These are phyloP conservation scores for Fusarium anguioides DNA, from an alignment of 2,329 filamentous ascomycete genomes.

Conservation along the genomic window DNA sequence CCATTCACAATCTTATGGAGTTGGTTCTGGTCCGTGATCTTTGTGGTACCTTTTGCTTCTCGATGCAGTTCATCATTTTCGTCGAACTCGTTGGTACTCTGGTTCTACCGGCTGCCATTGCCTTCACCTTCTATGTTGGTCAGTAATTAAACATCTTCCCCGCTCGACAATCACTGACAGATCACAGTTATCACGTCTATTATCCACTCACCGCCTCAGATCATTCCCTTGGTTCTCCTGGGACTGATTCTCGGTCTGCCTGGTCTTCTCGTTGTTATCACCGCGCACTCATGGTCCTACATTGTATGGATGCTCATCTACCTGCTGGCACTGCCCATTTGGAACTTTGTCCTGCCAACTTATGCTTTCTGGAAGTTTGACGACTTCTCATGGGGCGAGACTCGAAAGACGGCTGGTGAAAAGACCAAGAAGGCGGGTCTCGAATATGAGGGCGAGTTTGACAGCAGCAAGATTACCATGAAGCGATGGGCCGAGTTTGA, in stretches of 20 bases:
- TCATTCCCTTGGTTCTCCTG: constrained; percentile 91
- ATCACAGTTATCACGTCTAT: constrained; percentile 83
- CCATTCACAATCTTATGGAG: constrained; percentile 98
- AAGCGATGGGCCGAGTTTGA: constrained; percentile 99
- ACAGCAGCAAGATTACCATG: constrained; percentile 99
- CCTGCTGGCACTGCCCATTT: constrained; percentile 89
- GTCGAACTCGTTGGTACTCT: constrained; percentile 95
- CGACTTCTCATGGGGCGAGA: constrained; percentile 99
- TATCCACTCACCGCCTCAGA: constrained; percentile 77
- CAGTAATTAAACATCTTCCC: constrained; percentile 56
- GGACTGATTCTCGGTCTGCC: constrained; percentile 93
- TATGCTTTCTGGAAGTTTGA: constrained; percentile 99
- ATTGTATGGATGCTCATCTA: constrained; percentile 98
- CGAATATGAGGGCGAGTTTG: constrained; percentile 94
- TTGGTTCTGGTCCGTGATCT: constrained; percentile 94
- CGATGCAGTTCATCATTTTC: constrained; percentile 98
- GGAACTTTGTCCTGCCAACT: constrained; percentile 94
- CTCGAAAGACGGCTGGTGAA: constrained; percentile 92
- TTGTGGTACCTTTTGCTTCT: constrained; percentile 99
- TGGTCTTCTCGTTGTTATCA: constrained; percentile 89
- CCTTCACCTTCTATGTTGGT: constrained; percentile 96
- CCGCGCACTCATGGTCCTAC: constrained; percentile 92
- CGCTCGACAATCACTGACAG: constrained; percentile 11
- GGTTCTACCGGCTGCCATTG: constrained; percentile 94
- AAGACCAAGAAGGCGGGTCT: constrained; percentile 87